Evolutionary conservation across 164 flowering plant species (phyloP).

Genomic region (Houttuynia cordata): DNA sequence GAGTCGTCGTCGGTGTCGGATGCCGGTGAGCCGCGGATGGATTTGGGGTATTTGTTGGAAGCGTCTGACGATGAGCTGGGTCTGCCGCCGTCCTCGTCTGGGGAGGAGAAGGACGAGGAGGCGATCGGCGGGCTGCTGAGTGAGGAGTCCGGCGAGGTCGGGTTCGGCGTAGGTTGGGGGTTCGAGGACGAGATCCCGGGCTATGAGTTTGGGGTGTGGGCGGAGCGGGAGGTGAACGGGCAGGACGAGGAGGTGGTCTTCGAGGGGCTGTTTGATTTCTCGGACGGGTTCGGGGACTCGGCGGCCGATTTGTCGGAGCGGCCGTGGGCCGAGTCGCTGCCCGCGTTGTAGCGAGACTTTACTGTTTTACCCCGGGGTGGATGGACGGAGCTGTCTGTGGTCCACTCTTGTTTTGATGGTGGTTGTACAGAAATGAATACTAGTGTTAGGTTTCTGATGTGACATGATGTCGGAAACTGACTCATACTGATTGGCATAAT

Average conservation of each 20-base stretch:
- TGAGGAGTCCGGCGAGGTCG: constrained; percentile 5
- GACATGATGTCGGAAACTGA: too few species aligned
- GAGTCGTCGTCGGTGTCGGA: not conserved
- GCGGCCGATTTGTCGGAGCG: constrained; percentile 22
- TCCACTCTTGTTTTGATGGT: not conserved
- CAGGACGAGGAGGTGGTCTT: constrained; percentile 21
- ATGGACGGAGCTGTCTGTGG: too few species aligned
- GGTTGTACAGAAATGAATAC: not conserved
- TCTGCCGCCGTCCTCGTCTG: not conserved
- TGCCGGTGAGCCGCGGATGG: not conserved
- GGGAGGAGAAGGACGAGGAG: not conserved
- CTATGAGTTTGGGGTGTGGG: constrained; percentile 24
- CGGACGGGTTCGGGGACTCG: constrained; percentile 28
- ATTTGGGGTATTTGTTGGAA: not conserved
- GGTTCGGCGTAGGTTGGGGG: constrained; percentile 31
- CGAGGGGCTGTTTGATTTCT: constrained; percentile 42
- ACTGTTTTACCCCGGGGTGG: not conserved
- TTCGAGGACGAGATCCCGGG: constrained; percentile 42
- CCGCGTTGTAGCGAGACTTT: constrained; percentile 20
- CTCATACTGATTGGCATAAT: too few species aligned
- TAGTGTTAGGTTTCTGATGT: too few species aligned
- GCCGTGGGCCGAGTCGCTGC: constrained; percentile 30
- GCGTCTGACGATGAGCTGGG: not conserved
- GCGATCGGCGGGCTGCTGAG: too few species aligned
- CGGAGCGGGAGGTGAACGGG: not conserved